Evolutionary conservation across 768 basidiomycete genomes (phyloP), one percentile per base, ranked within the genome.

Genomic region (Rhodotorula diobovata): DNA sequence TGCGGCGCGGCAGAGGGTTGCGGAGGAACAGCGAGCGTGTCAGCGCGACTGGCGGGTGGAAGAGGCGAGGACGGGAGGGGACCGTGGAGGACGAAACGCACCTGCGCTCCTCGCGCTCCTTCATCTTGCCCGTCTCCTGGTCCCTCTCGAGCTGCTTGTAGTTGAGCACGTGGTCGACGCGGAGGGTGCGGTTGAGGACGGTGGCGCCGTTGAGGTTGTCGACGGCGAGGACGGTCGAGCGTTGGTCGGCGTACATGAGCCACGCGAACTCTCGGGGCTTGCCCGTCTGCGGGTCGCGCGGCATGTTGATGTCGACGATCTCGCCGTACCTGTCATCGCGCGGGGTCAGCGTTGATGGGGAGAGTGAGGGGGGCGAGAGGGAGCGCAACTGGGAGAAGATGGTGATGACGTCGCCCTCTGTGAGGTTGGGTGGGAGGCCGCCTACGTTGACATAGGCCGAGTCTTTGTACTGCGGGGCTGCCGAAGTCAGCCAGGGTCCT

Each of bases 231-330:
- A 97, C 81, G 12, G 96, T 99, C 70, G 92, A 95, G 59, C 92
- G 86, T 82, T 99, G 96, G 81, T 99, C 93, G 81, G 95, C 93
- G 81, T 98, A 99, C 96, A 98, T 97, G 73, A 98, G 84, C 83
- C 97, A 99, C 16, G 87, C 94, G 79, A 98, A 99, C 4, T 96
- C 96, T 78, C 83, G 87, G 1, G 89, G 84, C 79, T 95, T 94
- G 35, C 93, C 92, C 0, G 95, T 95, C 65, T 89, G 85, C 79
- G 93, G 94, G 82, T 96, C 93, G 60, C 94, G 86, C 39, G 96
- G 94, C 81, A 99, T 85, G 79, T 98, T 93, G 68, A 97, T 83
- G 78, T 99, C 93, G 83, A 93, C 88, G 45, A 97, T 85, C 78
- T 98, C 95, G n/a, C 95, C 95, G 82, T 90, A 97, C 81, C 94